Evolutionary conservation across 768 basidiomycete genomes (phyloP).

Genomic region (Sporobolomyces roseus): DNA sequence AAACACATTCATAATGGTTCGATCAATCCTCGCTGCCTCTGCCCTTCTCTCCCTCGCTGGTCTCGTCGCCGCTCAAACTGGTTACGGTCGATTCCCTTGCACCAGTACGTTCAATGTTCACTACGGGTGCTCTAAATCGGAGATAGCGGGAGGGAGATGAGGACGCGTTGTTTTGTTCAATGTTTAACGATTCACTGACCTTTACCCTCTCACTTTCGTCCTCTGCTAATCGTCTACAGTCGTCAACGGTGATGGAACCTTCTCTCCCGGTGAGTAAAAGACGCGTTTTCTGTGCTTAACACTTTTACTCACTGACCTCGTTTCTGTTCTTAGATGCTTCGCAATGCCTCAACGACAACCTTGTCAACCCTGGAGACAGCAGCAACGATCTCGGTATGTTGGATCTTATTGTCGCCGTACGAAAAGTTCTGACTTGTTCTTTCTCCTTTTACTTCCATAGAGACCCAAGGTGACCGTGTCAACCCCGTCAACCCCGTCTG

Average conservation of each 20-base stretch:
- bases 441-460: too few species aligned
- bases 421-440: neutral
- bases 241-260: constrained; percentile 30
- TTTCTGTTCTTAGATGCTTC: constrained; percentile 3
- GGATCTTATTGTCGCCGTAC: neutral
- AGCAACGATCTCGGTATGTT: neutral
- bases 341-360: constrained; percentile 2
- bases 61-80: constrained; percentile 21
- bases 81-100: constrained; percentile 34
- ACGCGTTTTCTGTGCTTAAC: neutral
- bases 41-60: constrained; percentile 17
- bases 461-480: constrained; percentile 18
- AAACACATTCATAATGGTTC: constrained; percentile 2
- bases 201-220: neutral
- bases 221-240: neutral
- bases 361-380: constrained; percentile 20
- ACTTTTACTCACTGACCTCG: neutral
- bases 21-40: constrained; percentile 9
- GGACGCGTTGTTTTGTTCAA: neutral
- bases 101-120: constrained; percentile 5
- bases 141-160: too few species aligned
- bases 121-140: too few species aligned
- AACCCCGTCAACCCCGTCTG: constrained; percentile 17
- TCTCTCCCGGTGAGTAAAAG: constrained; percentile 15
- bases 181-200: neutral